Base-by-base conservation (phyloP, 2,329 filamentous ascomycete species). In the Paraphaeosphaeria minitans region DNA sequence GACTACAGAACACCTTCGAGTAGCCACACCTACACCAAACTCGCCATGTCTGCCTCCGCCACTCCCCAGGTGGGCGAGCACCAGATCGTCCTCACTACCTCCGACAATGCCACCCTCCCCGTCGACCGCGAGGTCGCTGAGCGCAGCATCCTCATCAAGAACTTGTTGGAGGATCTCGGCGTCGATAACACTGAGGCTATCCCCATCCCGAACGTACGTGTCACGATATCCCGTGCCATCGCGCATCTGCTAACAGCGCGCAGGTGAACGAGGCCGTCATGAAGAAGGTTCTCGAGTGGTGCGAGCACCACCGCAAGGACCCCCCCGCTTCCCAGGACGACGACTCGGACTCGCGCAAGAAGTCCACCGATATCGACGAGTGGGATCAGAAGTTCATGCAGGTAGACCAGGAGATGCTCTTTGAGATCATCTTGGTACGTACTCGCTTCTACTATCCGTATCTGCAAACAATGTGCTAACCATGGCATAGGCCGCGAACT, bases 341-440 rank as follows among this genome's bases (percentile, higher is more conserved):
- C 60, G 93, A 99, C 71, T 90, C 90, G 62, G 94, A 98, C 72
- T 93, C 89, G 52, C 92, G 95, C 70, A 97, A 97, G 85, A 97
- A 97, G 87, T 97, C 93, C 1, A 98, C 95, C 48, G 95, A 99
- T 71, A 99, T 99, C 66, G 95, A 98, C 60, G 95, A 99, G 80
- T 99, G 95, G 95, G 95, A 99, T 71, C 94, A 98, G 80, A 99
- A 99, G 82, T 99, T 98, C 80, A 98, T 99, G 95, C 94, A 98
- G 80, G 95, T 99, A 19, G 95, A 99, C 77, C 95, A 99, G 76
- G 95, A 99, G 81, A 98, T 99, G 95, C 87, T 99, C 1, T 99
- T 99, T 68, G 95, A 99, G 83, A 98, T 99, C 74, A 99, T 99
- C 69, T 85, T 99, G 27, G 92, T 95, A 85, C 59, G 89, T 66